phyloP scores from a whole-genome alignment of 2,329 filamentous ascomycete genomes.

The Fusarium mundagurra region DNA sequence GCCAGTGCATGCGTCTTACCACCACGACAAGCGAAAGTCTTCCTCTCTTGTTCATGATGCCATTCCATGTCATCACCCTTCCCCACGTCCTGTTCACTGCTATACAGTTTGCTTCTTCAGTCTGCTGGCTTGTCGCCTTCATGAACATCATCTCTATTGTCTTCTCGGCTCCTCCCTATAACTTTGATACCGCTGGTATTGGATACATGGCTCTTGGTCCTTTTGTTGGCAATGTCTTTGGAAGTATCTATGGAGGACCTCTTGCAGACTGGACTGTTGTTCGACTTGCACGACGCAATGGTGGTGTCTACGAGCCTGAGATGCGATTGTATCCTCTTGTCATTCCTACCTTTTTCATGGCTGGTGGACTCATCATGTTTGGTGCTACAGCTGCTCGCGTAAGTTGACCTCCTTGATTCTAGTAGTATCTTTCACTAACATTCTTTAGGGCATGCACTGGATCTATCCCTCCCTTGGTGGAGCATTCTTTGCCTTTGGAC shows the following conservation, averaged over 20 bases:
- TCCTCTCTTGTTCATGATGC: slow-evolving; percentile 32
- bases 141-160: slow-evolving; percentile 47
- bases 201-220: slow-evolving; percentile 45
- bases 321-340: slow-evolving; percentile 51
- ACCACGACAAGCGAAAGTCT: slow-evolving; percentile 36
- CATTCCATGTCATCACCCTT: slow-evolving; percentile 40
- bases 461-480: slow-evolving; percentile 51
- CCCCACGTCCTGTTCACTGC: slow-evolving; percentile 53
- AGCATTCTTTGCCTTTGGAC: slow-evolving; percentile 50
- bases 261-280: slow-evolving; percentile 52
- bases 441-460: slow-evolving; percentile 53
- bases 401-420: background rate
- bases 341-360: slow-evolving; percentile 46
- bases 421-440: background rate
- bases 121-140: slow-evolving; percentile 36
- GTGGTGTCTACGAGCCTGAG: slow-evolving; percentile 56
- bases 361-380: slow-evolving; percentile 53
- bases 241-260: slow-evolving; percentile 51
- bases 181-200: slow-evolving; percentile 39
- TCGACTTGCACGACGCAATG: slow-evolving; percentile 50
- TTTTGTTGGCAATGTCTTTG: slow-evolving; percentile 52
- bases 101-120: slow-evolving; percentile 50
- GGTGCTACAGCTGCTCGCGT: slow-evolving; percentile 49
- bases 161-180: slow-evolving; percentile 49
- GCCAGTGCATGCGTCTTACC: slow-evolving; percentile 27